These are phyloP conservation scores for Babesia ovata DNA, from an alignment of 169 alveolate genomes.

Conservation along the genomic window DNA sequence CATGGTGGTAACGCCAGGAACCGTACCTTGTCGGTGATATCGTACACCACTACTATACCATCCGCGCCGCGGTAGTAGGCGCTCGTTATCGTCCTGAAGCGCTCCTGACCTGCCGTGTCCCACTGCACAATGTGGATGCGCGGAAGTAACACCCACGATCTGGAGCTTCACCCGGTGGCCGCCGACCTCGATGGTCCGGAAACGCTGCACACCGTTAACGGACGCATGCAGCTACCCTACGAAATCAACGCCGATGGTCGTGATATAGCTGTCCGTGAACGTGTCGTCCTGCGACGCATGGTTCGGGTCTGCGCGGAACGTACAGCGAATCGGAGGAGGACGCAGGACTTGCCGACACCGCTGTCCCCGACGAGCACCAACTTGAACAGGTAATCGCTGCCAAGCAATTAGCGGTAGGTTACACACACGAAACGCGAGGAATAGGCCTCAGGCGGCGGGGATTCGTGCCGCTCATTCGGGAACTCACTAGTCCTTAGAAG, in stretches of 20 bases:
- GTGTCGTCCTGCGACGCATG: constrained; percentile 73
- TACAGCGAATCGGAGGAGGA: constrained; percentile 92
- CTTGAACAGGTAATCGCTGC: constrained; percentile 92
- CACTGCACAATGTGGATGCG: constrained; percentile 70
- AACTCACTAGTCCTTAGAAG: constrained; percentile 67
- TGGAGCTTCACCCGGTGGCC: constrained; percentile 90
- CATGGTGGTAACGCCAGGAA: constrained; percentile 3
- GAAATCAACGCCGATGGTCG: constrained; percentile 89
- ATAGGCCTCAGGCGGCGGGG: too few species aligned
- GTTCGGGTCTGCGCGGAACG: constrained; percentile 47
- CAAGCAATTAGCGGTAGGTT: neutral
- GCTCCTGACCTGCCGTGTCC: constrained; percentile 98
- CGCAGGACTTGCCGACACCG: constrained; percentile 97
- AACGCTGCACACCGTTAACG: constrained; percentile 66
- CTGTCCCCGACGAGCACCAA: constrained; percentile 96
- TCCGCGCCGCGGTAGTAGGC: constrained; percentile 97
- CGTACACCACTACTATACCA: constrained; percentile 93
- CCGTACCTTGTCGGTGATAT: constrained; percentile 82
- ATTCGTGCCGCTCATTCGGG: neutral
- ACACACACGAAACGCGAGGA: neutral
- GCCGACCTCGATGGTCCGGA: constrained; percentile 89
- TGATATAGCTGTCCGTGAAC: constrained; percentile 86
- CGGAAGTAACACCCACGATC: constrained; percentile 72
- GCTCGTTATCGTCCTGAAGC: constrained; percentile 93
- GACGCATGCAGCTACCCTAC: constrained; percentile 12